Evolutionary conservation across 2,329 filamentous ascomycete species (phyloP), one percentile per base, ranked within the genome.

Genomic region (Aspergillus spinulosporus): DNA sequence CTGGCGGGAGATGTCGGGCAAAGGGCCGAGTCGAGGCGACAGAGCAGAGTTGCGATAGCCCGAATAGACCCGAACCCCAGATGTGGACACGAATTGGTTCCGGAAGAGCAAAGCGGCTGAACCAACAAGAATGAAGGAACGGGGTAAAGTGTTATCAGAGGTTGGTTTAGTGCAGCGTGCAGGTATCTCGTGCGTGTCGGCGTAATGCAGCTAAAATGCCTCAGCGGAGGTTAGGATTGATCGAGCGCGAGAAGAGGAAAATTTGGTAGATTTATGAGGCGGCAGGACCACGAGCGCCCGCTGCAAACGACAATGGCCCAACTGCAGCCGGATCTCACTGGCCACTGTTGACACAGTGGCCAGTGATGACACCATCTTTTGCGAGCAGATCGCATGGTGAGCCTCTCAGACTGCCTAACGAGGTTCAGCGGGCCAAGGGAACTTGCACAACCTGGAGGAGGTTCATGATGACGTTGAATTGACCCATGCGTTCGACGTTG

Each of bases 1-100:
- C 66, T 51, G 58, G 68, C 72, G 72, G 72, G 65, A 70, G 67
- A 74, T 73, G 69, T 72, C 72, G 72, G 62, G 57, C 52, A 31
- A 52, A 53, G 57, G 64, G 58, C 61, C 52, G 61, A 60, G 59
- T 59, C 54, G 57, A 62, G 56, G 63, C 65, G 54, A 60, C 50
- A 65, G 69, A 66, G 59, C 60, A 57, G 59, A 65, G 48, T 60
- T 51, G 52, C 59, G 50, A 60, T 5, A 53, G 64, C 63, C 70
- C 70, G 70, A 71, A 28, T 66, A 65, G 63, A 64, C 65, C 70
- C 70, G 70, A 72, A 62, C 62, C 59, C 62, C 62, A 65, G 62
- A 61, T 62, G 61, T 64, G 59, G 62, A 50, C 64, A 66, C 64
- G 64, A 66, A 63, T 43, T 63, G 62, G 63, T 63, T 59, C 60